These are phyloP conservation scores for Verticillium nubilum DNA, from an alignment of 2,329 filamentous ascomycete genomes.

Conservation along the genomic window DNA sequence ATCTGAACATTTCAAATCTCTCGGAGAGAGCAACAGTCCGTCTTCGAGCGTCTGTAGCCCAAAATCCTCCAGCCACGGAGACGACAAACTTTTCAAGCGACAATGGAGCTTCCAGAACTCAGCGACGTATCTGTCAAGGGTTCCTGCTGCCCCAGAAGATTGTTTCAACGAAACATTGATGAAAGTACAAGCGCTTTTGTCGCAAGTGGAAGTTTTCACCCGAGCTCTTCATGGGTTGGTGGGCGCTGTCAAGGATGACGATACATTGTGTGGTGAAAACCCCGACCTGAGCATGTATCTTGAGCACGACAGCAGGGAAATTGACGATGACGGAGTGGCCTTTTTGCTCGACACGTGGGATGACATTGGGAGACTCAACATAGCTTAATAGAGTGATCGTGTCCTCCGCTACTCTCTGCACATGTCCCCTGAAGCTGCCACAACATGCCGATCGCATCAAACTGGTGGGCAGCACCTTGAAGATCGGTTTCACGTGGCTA, in stretches of 20 bases:
- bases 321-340: background rate
- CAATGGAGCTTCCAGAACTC: no score
- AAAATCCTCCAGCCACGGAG: background rate
- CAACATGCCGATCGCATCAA: no score
- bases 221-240: background rate
- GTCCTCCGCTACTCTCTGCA: no score
- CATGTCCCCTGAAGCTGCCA: no score
- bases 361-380: slow-evolving; percentile 1
- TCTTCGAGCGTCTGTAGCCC: background rate
- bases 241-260: background rate
- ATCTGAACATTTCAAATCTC: background rate
- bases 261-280: background rate
- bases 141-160: no score
- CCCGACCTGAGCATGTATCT: no score
- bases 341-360: background rate
- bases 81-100: background rate
- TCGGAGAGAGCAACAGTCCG: background rate
- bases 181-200: background rate
- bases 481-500: no score
- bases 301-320: no score
- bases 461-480: no score
- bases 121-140: no score
- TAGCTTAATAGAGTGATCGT: background rate
- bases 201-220: background rate
- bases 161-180: background rate